Base-by-base conservation (phyloP, 768 basidiomycete species). In the Lanmaoa rubissima region DNA sequence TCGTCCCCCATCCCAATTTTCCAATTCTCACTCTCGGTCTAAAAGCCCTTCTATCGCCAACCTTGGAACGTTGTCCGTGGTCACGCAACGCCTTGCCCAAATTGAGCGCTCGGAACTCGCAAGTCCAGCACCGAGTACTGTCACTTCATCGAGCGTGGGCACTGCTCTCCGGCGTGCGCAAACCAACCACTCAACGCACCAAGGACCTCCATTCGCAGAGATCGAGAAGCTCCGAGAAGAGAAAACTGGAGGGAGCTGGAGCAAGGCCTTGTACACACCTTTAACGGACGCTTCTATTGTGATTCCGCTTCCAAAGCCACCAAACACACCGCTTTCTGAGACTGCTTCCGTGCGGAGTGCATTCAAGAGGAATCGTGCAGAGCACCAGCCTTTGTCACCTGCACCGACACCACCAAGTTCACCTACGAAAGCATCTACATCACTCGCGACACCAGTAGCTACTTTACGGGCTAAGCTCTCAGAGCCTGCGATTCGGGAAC, bases 1-100 rank as follows among this genome's bases (percentile, higher is more conserved):
- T 21, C 63, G 55, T 8, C 63, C 65, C 9, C 71, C 66, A 19
- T 66, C 69, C 45, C 71, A 61, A 35, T 8, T 61, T 17, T 66
- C 69, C 19, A 55, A 63, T 45, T 69, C 69, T 44, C 51, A 54
- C 21, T 68, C 64, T 56, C 74, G 67, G 51, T 65, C 68, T 19
- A 73, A 67, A 52, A 87, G 83, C 55, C 83, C 86, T 5, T 88
- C 87, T 9, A 81, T 89, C 43, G 72, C 79, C 28, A 83, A 87
- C 55, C 76, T 89, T 16, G 80, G 78, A 56, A 77, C 78, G 53
- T 69, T 82, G 39, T 88, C 86, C 8, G 79, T 88, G 24, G 88
- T 90, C 45, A 82, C 80, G 57, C 81, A 85, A 59, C 83, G 87
- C 36, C 76, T 87, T 14, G 82, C 83, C 11, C 79, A 87, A 61